A percentile compares a stretch with the other conserved stretches of the same genome.
These are phyloP conservation scores for Penicillium occitanis DNA, from an alignment of 2,329 filamentous ascomycete species.

Conservation along the genomic window DNA sequence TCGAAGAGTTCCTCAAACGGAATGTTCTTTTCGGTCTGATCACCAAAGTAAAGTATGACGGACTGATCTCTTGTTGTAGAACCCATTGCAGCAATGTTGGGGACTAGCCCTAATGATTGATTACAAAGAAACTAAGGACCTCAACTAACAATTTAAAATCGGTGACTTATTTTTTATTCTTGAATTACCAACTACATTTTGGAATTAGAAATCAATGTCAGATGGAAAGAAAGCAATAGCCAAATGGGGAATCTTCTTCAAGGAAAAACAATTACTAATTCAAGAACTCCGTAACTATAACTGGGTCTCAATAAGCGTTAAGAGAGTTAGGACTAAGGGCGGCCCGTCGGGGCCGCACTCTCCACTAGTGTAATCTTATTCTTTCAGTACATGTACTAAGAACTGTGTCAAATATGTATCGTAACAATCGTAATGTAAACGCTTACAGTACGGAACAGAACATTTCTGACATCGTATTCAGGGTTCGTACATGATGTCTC, in stretches of 20 bases:
- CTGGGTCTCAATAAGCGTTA: neutral
- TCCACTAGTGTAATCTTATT: neutral
- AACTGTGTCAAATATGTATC: neutral
- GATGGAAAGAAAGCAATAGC: neutral
- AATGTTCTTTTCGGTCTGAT: conserved; percentile 9
- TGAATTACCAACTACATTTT: neutral
- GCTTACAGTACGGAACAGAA: neutral
- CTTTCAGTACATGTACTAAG: neutral
- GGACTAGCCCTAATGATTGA: neutral
- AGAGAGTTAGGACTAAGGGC: neutral
- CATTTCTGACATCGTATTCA: neutral
- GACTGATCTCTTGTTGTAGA: neutral
- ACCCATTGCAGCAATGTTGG: neutral
- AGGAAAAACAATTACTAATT: neutral
- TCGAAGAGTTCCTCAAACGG: conserved; percentile 1
- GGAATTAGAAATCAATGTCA: neutral
- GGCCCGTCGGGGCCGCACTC: neutral
- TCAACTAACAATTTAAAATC: neutral
- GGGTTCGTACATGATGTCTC: neutral
- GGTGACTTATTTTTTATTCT: neutral
- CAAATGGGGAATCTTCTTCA: neutral
- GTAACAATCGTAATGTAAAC: neutral
- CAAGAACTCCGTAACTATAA: neutral
- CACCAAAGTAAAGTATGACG: conserved; percentile 13
- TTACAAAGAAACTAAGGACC: neutral